These are phyloP conservation scores for Apiotrichum veenhuisii DNA, from an alignment of 1,284 basidiomycete genomes.

Conservation along the genomic window DNA sequence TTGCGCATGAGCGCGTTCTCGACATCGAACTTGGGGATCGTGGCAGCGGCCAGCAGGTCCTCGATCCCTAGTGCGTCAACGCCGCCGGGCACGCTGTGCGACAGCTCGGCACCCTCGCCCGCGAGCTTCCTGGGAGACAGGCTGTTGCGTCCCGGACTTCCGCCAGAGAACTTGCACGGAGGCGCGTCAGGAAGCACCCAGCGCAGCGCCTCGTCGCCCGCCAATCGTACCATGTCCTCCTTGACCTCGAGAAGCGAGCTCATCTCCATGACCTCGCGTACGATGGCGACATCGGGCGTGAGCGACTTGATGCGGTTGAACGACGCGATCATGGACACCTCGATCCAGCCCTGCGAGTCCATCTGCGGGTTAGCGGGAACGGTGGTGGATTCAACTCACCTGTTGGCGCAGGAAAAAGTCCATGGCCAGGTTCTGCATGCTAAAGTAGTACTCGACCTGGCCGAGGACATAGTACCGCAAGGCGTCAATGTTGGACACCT, in stretches of 20 bases:
- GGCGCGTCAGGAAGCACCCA: conserved; percentile 70
- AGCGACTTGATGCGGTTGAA: conserved; percentile 77
- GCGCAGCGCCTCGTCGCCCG: conserved; percentile 57
- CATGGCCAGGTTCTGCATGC: conserved; percentile 75
- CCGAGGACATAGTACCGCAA: conserved; percentile 65
- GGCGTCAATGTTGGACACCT: conserved; percentile 58
- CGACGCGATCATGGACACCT: conserved; percentile 70
- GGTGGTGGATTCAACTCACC: conserved; percentile 51
- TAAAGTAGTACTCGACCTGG: conserved; percentile 82
- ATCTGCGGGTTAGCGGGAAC: conserved; percentile 60
- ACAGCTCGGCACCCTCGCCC: conserved; percentile 18
- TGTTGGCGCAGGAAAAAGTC: conserved; percentile 74
- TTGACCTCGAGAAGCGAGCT: conserved; percentile 71
- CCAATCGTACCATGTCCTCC: conserved; percentile 63
- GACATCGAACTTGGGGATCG: conserved; percentile 29
- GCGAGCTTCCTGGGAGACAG: conserved; percentile 18
- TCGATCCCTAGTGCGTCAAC: conserved; percentile 16
- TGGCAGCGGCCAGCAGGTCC: conserved; percentile 11
- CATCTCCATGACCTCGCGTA: conserved; percentile 66
- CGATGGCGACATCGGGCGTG: conserved; percentile 63
- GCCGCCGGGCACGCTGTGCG: conserved; percentile 15
- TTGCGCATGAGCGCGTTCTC: conserved; percentile 42
- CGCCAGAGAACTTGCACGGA: conserved; percentile 24
- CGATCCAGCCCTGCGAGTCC: conserved; percentile 84
- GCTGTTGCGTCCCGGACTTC: neutral